Evolutionary conservation across 139 green algal species (phyloP).

Genomic region (Haematococcus sp.): DNA sequence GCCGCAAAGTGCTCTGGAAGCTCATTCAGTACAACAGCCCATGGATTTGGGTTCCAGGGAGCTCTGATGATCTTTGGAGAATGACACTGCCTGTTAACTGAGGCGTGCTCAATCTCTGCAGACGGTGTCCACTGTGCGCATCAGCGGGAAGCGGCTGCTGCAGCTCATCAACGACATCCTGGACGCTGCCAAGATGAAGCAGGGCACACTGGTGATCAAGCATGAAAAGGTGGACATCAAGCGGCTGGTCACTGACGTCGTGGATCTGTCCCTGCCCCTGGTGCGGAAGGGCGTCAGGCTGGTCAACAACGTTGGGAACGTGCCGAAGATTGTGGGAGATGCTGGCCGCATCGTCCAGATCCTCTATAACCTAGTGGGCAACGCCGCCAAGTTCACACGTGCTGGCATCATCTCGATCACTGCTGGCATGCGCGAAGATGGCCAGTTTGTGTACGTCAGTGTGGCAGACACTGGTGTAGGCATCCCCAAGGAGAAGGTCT

Average conservation of each 20-base stretch:
- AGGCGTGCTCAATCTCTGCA: background rate
- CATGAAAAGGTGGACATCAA: slow-evolving; percentile 44
- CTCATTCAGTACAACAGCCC: no score
- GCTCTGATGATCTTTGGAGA: no score
- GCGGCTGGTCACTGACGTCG: slow-evolving; percentile 37
- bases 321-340: slow-evolving; percentile 46
- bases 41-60: no score
- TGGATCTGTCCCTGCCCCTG: slow-evolving; percentile 36
- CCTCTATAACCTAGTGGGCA: slow-evolving; percentile 40
- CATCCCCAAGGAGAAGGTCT: slow-evolving; percentile 36
- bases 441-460: slow-evolving; percentile 8
- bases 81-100: background rate
- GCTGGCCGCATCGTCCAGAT: slow-evolving; percentile 43
- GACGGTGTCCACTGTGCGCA: slow-evolving; percentile 16
- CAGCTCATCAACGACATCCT: slow-evolving; percentile 52
- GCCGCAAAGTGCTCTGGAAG: no score
- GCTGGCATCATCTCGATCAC: slow-evolving; percentile 29
- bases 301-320: slow-evolving; percentile 31
- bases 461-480: slow-evolving; percentile 20
- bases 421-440: slow-evolving; percentile 16
- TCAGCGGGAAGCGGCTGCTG: slow-evolving; percentile 28
- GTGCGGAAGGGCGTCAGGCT: slow-evolving; percentile 28
- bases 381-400: slow-evolving; percentile 9
- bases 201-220: slow-evolving; percentile 35
- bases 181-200: slow-evolving; percentile 45